These are phyloP conservation scores for Komagataella pseudopastoris DNA, from an alignment of 805 yeast species.

Conservation along the genomic window DNA sequence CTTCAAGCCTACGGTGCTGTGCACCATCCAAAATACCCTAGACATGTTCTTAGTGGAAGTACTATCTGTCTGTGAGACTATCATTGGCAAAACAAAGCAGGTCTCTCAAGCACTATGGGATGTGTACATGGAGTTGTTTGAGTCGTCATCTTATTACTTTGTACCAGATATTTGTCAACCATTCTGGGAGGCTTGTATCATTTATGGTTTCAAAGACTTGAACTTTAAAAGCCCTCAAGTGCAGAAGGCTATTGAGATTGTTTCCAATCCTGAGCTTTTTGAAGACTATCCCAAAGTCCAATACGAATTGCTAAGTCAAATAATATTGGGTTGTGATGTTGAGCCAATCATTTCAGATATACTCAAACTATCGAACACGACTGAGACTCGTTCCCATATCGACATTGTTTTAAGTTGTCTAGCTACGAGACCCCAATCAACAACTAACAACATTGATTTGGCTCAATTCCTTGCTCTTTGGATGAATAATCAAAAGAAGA, in stretches of 20 bases:
- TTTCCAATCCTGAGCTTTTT: slow-evolving; percentile 10
- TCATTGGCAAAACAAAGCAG: slow-evolving; percentile 42
- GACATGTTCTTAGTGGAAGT: slow-evolving; percentile 68
- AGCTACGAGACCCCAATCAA: slow-evolving; percentile 23
- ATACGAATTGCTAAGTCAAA: slow-evolving; percentile 9
- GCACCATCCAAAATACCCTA: slow-evolving; percentile 50
- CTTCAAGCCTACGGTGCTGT: slow-evolving; percentile 43
- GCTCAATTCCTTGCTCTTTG: slow-evolving; percentile 29
- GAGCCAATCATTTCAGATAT: slow-evolving; percentile 21
- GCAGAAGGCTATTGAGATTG: slow-evolving; percentile 1
- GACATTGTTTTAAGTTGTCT: slow-evolving; percentile 26
- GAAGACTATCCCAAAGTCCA: slow-evolving; percentile 7
- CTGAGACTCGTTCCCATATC: slow-evolving; percentile 20
- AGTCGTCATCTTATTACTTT: background rate
- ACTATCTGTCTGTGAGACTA: slow-evolving; percentile 58
- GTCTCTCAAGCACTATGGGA: slow-evolving; percentile 32
- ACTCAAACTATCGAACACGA: slow-evolving; percentile 21
- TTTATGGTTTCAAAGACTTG: slow-evolving; percentile 24
- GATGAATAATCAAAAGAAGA: slow-evolving; percentile 29
- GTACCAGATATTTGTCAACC: slow-evolving; percentile 23
- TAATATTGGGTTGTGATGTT: slow-evolving; percentile 14
- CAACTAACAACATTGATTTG: slow-evolving; percentile 23
- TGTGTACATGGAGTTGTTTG: slow-evolving; percentile 12
- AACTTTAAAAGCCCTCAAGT: slow-evolving; percentile 5
- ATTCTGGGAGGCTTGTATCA: slow-evolving; percentile 33